These are phyloP conservation scores for Protomyces lactucae-debilis DNA, from an alignment of 1,139 yeast species.

Conservation along the genomic window DNA sequence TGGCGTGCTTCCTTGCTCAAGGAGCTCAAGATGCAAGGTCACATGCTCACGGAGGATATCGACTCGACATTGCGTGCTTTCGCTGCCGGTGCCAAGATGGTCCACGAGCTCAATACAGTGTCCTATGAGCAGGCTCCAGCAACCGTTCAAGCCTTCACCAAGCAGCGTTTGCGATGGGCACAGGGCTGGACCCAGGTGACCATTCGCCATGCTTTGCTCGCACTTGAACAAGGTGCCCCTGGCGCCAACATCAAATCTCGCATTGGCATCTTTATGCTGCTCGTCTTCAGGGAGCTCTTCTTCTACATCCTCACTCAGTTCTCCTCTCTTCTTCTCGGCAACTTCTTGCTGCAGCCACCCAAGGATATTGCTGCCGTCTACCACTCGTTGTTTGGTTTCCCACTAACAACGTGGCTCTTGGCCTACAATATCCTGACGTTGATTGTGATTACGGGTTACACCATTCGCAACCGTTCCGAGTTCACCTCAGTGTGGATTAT, in stretches of 20 bases:
- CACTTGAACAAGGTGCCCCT: conserved; percentile 24
- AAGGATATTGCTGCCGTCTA: conserved; percentile 23
- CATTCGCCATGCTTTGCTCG: conserved; percentile 18
- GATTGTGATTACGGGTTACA: conserved; percentile 23
- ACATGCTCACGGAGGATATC: conserved; percentile 26
- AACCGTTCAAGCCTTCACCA: conserved; percentile 20
- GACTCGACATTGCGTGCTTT: conserved; percentile 26
- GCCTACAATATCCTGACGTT: conserved; percentile 23
- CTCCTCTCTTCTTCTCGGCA: conserved; percentile 20
- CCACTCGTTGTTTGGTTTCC: conserved; percentile 24
- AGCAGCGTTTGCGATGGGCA: conserved; percentile 24
- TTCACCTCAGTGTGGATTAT: conserved; percentile 17
- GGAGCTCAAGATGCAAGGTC: conserved; percentile 27
- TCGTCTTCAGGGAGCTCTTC: conserved; percentile 26
- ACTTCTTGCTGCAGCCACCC: conserved; percentile 22
- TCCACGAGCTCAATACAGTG: conserved; percentile 24
- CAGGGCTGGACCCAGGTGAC: conserved; percentile 27
- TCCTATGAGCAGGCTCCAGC: conserved; percentile 26
- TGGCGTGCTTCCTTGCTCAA: conserved; percentile 24
- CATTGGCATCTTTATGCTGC: conserved; percentile 23
- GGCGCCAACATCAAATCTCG: conserved; percentile 26
- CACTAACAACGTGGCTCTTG: conserved; percentile 16
- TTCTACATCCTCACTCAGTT: conserved; percentile 25
- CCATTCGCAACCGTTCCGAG: conserved; percentile 25
- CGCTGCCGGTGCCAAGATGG: conserved; percentile 26